phyloP scores from a whole-genome alignment of 805 yeast genomes.

The Metschnikowia anglica region DNA sequence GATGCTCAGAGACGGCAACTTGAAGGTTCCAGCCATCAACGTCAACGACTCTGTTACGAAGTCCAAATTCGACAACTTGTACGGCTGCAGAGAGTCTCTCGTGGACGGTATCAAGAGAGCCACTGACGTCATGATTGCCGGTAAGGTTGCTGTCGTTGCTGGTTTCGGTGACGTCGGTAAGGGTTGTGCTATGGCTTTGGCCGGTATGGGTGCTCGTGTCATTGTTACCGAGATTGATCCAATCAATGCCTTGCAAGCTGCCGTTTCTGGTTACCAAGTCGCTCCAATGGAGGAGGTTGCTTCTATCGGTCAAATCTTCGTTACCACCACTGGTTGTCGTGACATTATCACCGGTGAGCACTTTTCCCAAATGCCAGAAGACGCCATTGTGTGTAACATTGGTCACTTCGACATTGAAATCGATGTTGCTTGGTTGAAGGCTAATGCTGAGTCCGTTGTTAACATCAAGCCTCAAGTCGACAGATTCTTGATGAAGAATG shows the following conservation, averaged over 20 bases:
- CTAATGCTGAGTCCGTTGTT: constrained; percentile 87
- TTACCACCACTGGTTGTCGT: constrained; percentile 99
- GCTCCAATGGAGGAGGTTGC: constrained; percentile 94
- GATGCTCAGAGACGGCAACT: constrained; percentile 81
- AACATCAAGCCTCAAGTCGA: constrained; percentile 99
- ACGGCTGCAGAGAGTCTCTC: constrained; percentile 99
- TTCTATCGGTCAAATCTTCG: constrained; percentile 91
- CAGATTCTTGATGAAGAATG: constrained; percentile 85
- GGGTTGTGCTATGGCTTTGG: constrained; percentile 99
- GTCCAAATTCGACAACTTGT: constrained; percentile 98
- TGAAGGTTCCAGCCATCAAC: constrained; percentile 98
- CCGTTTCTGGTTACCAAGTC: constrained; percentile 98
- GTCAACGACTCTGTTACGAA: constrained; percentile 99
- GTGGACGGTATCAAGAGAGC: constrained; percentile 99
- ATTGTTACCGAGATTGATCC: constrained; percentile 97
- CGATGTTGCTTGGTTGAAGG: constrained; percentile 98
- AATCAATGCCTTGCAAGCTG: constrained; percentile 98
- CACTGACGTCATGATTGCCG: constrained; percentile 99
- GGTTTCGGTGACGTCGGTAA: constrained; percentile 99
- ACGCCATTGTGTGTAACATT: constrained; percentile 98
- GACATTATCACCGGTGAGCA: constrained; percentile 91
- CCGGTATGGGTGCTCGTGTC: constrained; percentile 99
- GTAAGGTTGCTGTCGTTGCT: constrained; percentile 98
- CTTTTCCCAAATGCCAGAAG: constrained; percentile 94
- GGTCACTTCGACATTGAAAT: constrained; percentile 99